Evolutionary conservation across 192 early-diverging fungal genomes (phyloP), one percentile per base, ranked within the genome.

Genomic region (Umbelopsis ramanniana): DNA sequence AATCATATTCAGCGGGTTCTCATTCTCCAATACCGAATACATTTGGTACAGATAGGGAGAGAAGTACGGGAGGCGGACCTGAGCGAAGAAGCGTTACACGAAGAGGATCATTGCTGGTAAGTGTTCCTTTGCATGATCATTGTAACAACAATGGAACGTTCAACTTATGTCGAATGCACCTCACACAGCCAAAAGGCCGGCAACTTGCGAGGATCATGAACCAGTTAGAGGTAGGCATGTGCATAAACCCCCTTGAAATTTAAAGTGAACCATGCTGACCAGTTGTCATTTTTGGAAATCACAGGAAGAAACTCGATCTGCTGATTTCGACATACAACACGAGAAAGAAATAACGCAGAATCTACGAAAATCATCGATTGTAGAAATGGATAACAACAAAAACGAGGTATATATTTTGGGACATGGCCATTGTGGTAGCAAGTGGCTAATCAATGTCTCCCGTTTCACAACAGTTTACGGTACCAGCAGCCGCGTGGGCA

Each of bases 311-410:
- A 69, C 54, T 10, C 66, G 68, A 50, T 71, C 72, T 66, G 50
- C 70, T 47, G 75, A 76, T 72, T 45, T 76, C 24, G 75, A 76
- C 24, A 76, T 76, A 67, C 70, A 71, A 11, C 40, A 71, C 48
- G 75, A 76, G 29, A 50, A 76, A 23, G 67, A 69, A 50, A 72
- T 71, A 24, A 72, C 75, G 2, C 40, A n/a, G 12, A 71, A 76
- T 47, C 19, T 76, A 6, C 72, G 72, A 22, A 47, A 33, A 70
- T 69, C 45, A 63, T 63, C 57, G 19, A 37, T 35, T 19, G 26
- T 63, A 15, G 67, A 57, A 22, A 35, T 19, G 3, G 24, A 38
- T 48, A 73, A 46, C 19, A 19, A 15, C 67, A 60, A 46, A 15
- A 8, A 46, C 15, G 47, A 54, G 15, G 67, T 24, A 26, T 6